Base-by-base conservation (phyloP, 1,284 basidiomycete genomes). In the Cutaneotrichosporon sp. region DNA sequence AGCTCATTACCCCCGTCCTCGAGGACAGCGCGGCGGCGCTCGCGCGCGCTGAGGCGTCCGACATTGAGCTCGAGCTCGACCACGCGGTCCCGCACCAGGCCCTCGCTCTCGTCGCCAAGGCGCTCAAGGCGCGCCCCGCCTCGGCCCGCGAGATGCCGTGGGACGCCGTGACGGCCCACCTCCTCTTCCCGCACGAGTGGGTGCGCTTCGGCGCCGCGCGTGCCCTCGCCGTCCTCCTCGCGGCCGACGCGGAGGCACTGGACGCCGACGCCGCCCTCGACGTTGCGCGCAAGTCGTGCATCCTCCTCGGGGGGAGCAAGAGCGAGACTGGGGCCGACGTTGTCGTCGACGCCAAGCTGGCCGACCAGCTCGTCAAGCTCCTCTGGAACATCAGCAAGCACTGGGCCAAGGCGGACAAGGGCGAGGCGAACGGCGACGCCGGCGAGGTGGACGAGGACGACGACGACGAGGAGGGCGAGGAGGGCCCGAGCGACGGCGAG, bases 171-270 rank as follows among this genome's bases (percentile, higher is more conserved):
- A 81, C 86, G 20, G 72, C 82, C 0, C 86, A 91, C 71, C 84
- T 98, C 3, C 83, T 91, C 10, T 97, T 89, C 80, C 94, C 95
- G 13, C 95, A 99, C 79, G 87, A 91, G 4, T 98, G 95, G 95
- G 92, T 97, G 1, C 88, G 95, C 34, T 87, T 87, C 14, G 89
- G 89, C 0, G 84, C 94, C 0, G 89, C 89, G 66, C 85, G 92
- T 50, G 82, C 94, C 8, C 77, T 97, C 1, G 91, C 92, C 6
- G 74, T 84, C 7, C 79, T 95, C 8, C 92, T 91, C 73, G 82
- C 84, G 1, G 74, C 83, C 0, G 83, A 86, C 9, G 11, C 34
- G 16, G 34, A 42, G 3, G 33, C 52, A 31, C 25, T 56, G 4
- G 67, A 64, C 36, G 61, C 59, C n/a, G 69, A 71, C 0, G 84